These are phyloP conservation scores for Pestalotiopsis sp. DNA, from an alignment of 2,329 filamentous ascomycete species.

Conservation along the genomic window DNA sequence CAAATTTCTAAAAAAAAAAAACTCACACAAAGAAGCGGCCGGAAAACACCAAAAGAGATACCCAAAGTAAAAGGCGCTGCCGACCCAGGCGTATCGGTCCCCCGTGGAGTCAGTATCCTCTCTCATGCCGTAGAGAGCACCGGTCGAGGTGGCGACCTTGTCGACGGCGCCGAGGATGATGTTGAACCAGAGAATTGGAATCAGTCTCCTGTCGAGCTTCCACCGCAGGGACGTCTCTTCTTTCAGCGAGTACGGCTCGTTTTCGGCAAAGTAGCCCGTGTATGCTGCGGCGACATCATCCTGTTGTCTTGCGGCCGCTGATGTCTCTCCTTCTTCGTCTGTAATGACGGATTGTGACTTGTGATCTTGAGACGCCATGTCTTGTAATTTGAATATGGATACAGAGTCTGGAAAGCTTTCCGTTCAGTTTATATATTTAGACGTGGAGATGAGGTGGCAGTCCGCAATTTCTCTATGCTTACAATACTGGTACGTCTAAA, in stretches of 20 bases:
- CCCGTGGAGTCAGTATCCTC: slow-evolving; percentile 14
- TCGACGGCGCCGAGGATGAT: slow-evolving; percentile 30
- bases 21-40: slow-evolving; percentile 7
- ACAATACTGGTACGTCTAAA: not conserved
- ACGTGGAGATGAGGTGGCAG: too few species aligned
- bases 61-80: slow-evolving; percentile 15
- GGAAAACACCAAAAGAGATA: slow-evolving; percentile 16
- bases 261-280: slow-evolving; percentile 26
- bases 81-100: slow-evolving; percentile 12
- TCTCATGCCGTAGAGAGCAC: slow-evolving; percentile 26
- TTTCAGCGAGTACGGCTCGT: slow-evolving; percentile 28
- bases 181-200: slow-evolving; percentile 40
- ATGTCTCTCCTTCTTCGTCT: not conserved
- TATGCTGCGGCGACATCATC: slow-evolving; percentile 32
- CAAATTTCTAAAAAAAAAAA: too few species aligned
- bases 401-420: too few species aligned
- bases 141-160: slow-evolving; percentile 33
- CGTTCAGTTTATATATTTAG: too few species aligned
- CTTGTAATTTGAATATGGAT: too few species aligned
- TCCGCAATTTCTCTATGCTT: not conserved
- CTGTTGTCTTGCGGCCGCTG: not conserved
- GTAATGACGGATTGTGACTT: not conserved
- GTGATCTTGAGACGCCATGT: not conserved
- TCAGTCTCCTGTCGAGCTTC: slow-evolving; percentile 42
- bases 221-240: slow-evolving; percentile 33